Base-by-base conservation (phyloP, 1,284 basidiomycete genomes). In the Ustilago cynodontis region DNA sequence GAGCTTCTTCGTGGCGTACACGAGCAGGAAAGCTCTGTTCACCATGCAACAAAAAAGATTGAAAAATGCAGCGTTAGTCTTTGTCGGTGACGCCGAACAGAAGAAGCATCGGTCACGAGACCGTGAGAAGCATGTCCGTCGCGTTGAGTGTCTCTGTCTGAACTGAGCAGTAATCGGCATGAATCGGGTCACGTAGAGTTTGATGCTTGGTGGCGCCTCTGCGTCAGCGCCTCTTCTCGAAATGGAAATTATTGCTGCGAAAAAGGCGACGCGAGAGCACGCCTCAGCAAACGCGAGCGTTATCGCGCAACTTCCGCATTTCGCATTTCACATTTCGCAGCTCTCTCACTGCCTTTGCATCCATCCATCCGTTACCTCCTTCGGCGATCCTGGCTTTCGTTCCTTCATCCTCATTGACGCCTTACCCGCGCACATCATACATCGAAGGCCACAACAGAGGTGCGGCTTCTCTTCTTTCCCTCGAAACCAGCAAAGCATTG, bases 251-350 rank as follows among this genome's bases (percentile, higher is more conserved):
- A 20, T 4, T 43, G 22, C 16, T 49, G 24, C 26, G 39, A 33
- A 33, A 33, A 37, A 13, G 20, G 50, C 50, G 39, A 60, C 59
- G 59, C 59, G 59, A 49, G 31, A 33, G 62, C 59, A 56, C 56
- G 59, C 59, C 51, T 63, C 37, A 35, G 58, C 64, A 55, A n/a
- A 49, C 26, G 22, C 47, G 20, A n/a, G 47, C 47, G 47, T 49
- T 66, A 45, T 62, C 50, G 33, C 51, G 39, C 47, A 49, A 24
- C 47, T 47, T 59, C 45, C 47, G 47, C 50, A 52, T 50, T 50
- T 28, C 22, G 47, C 50, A 52, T 50, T 50, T 28, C 22, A 29
- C 47, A 50, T 33, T 52, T 52, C 50, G 47, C 47, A 45, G 10
- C n/a, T 50, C 22, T 29, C 14, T 26, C 26, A 28, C 45, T 26